A percentile compares a stretch with the other conserved stretches of the same genome.
These are phyloP conservation scores for Aspergillus luchuensis DNA, from an alignment of 2,329 filamentous ascomycete genomes.

Conservation along the genomic window DNA sequence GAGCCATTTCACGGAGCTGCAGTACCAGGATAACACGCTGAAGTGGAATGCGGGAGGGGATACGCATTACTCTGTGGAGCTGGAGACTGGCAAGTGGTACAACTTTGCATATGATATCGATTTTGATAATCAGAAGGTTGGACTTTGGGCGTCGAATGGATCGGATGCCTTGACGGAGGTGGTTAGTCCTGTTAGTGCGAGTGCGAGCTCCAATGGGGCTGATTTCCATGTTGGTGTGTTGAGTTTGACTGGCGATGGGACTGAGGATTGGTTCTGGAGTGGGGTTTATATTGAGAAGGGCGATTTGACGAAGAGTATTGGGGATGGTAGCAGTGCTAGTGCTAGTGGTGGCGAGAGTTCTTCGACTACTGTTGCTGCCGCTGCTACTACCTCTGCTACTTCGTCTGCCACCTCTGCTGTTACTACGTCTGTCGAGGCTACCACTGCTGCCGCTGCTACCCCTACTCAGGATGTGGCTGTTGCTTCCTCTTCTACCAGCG, in stretches of 20 bases:
- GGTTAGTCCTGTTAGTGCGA: constrained; percentile 61
- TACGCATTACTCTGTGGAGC: constrained; percentile 59
- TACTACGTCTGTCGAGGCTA: neutral
- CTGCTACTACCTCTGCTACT: neutral
- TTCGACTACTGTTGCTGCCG: neutral
- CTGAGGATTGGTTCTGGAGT: constrained; percentile 72
- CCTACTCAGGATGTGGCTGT: neutral
- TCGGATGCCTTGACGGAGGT: constrained; percentile 58
- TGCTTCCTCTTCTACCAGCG: neutral
- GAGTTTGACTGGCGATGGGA: constrained; percentile 59
- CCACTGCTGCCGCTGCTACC: neutral
- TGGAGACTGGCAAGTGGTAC: constrained; percentile 68
- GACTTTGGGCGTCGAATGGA: constrained; percentile 71
- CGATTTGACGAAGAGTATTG: neutral
- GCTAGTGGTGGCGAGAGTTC: neutral
- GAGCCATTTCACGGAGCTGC: constrained; percentile 75
- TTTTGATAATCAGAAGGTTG: constrained; percentile 63
- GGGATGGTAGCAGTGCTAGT: neutral
- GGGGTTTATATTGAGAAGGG: constrained; percentile 71
- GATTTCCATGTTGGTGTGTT: constrained; percentile 75
- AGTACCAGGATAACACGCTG: constrained; percentile 63
- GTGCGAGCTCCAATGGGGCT: constrained; percentile 65
- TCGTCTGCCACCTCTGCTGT: neutral
- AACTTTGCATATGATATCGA: constrained; percentile 75
- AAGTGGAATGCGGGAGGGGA: constrained; percentile 65